phyloP scores from a whole-genome alignment of 352 stramenopile species.

The Globisporangium nodosum region DNA sequence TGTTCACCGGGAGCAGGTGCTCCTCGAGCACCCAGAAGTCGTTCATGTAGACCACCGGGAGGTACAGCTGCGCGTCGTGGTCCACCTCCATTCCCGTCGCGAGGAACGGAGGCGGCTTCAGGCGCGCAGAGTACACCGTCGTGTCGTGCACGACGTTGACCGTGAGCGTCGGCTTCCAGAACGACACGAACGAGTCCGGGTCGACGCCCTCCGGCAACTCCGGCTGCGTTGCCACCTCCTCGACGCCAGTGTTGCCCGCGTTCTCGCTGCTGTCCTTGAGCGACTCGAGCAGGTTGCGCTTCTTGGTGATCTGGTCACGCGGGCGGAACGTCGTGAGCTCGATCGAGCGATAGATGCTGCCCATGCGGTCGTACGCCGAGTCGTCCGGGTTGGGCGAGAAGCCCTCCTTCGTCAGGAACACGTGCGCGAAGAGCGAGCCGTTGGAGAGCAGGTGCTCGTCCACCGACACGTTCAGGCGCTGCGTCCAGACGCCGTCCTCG shows the following conservation, averaged over 20 bases:
- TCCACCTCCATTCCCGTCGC: conserved; percentile 54
- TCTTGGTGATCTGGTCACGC: conserved; percentile 65
- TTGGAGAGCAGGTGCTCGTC: conserved; percentile 65
- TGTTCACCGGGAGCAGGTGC: conserved; percentile 87
- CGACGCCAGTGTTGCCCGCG: conserved; percentile 6
- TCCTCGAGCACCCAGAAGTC: conserved; percentile 94
- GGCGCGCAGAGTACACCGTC: conserved; percentile 49
- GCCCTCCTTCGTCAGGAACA: conserved; percentile 75
- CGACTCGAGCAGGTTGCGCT: conserved; percentile 60
- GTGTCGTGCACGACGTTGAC: conserved; percentile 74
- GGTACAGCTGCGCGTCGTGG: conserved; percentile 60
- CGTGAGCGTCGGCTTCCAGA: conserved; percentile 76
- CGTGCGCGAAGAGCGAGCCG: conserved; percentile 78
- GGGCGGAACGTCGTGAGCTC: conserved; percentile 77
- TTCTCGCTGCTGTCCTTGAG: conserved; percentile 1
- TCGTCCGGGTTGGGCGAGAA: conserved; percentile 66
- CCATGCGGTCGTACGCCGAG: conserved; percentile 46
- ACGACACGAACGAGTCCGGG: conserved; percentile 49
- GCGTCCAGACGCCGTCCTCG: conserved; percentile 45
- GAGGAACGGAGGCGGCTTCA: conserved; percentile 64
- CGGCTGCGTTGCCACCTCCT: conserved; percentile 4
- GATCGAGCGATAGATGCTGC: conserved; percentile 45
- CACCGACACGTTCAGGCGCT: conserved; percentile 65
- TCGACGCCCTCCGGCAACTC: conserved; percentile 15
- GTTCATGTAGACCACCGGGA: conserved; percentile 89